Evolutionary conservation across 345 rosid species (phyloP).

Genomic region (Eutrema heterophyllum): DNA sequence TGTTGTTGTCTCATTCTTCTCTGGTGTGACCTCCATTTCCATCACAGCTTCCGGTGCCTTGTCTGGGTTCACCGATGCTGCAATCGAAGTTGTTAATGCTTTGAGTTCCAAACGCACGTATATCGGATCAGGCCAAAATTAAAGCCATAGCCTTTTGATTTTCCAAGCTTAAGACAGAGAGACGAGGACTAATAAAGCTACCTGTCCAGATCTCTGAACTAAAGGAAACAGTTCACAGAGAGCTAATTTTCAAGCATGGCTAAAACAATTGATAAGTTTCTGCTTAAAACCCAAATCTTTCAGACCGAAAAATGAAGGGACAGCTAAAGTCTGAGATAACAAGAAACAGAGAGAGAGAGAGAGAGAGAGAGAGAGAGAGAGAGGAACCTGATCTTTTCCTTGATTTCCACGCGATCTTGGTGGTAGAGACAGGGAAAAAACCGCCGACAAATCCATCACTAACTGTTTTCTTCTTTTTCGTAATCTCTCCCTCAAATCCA

Average conservation of each 20-base stretch:
- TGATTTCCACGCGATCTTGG: conserved; percentile 75
- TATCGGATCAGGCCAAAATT: background rate
- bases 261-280: background rate
- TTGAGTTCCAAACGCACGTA: background rate
- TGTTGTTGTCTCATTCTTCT: conserved; percentile 40
- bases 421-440: conserved; percentile 63
- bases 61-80: conserved; percentile 23
- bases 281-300: background rate
- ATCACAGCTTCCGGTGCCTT: conserved; percentile 35
- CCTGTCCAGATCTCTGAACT: conserved; percentile 5
- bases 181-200: background rate
- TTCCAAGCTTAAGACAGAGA: background rate
- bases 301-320: background rate
- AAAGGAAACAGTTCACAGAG: background rate
- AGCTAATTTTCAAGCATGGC: background rate
- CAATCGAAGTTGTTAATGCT: background rate
- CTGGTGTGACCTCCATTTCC: conserved; percentile 40
- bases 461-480: conserved; percentile 36
- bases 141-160: background rate
- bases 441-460: conserved; percentile 49
- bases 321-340: background rate
- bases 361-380: background rate
- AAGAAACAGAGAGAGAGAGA: background rate
- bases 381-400: conserved; percentile 64
- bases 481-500: conserved; percentile 5